Evolutionary conservation across 306 rosid genomes (phyloP).

Genomic region (Oxytropis ochrocephala): DNA sequence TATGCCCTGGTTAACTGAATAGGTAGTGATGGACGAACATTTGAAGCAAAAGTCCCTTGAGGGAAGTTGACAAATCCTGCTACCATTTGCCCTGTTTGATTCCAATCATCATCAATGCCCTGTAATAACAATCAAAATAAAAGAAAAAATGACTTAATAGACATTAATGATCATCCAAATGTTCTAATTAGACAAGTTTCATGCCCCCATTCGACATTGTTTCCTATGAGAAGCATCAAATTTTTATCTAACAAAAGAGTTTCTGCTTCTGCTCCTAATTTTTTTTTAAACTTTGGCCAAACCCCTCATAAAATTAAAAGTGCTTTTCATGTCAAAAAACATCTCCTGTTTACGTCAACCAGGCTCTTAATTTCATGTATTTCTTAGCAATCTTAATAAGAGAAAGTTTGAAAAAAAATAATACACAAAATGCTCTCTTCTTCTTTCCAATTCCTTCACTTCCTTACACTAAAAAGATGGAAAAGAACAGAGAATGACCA

Average conservation of each 20-base stretch:
- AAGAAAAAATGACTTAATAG: not conserved
- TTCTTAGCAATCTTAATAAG: not conserved
- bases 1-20: no score
- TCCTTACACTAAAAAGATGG: not conserved
- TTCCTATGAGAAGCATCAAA: not conserved
- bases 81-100: conserved; percentile 94
- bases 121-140: conserved; percentile 17
- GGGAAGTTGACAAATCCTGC: conserved; percentile 97
- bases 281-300: not conserved
- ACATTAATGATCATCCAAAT: not conserved
- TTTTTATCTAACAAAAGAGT: not conserved
- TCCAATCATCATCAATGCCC: conserved; percentile 99
- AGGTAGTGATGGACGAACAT: conserved; percentile 53
- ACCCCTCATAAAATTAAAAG: not conserved
- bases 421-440: not conserved
- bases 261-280: not conserved
- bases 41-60: conserved; percentile 94
- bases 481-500: not conserved
- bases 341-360: not conserved
- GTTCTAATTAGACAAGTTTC: not conserved
- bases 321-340: not conserved
- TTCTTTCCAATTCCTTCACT: no score
- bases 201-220: no score
- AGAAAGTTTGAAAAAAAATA: not conserved
- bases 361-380: not conserved